These are phyloP conservation scores for Populus tomentosa DNA, from an alignment of 441 rosid species.

Conservation along the genomic window DNA sequence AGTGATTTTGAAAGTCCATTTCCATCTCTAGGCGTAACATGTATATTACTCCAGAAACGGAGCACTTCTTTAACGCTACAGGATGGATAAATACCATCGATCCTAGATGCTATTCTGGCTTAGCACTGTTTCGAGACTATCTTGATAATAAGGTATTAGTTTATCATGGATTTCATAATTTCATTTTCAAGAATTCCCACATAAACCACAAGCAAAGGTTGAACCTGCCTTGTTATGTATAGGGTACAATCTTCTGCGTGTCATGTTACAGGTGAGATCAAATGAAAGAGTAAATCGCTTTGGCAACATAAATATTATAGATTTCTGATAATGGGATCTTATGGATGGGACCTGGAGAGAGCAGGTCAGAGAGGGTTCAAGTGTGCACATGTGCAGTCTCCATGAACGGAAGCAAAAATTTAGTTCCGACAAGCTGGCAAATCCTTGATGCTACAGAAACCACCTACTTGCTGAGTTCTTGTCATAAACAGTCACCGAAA, in stretches of 20 bases:
- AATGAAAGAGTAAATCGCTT: not conserved
- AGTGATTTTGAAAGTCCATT: conserved; percentile 4
- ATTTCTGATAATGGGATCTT: not conserved
- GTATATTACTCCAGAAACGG: conserved; percentile 11
- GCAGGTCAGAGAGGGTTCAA: not conserved
- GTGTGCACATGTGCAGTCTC: not conserved
- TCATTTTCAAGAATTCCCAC: not conserved
- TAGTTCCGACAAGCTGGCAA: not conserved
- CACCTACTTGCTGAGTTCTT: conserved; percentile 24
- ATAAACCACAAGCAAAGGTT: not conserved
- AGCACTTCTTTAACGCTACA: conserved; percentile 9
- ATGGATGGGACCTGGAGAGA: not conserved
- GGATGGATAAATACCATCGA: not conserved
- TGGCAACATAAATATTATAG: not conserved
- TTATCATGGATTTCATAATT: not conserved
- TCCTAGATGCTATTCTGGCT: not conserved
- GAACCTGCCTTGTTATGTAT: not conserved
- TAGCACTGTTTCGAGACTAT: not conserved
- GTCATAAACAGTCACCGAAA: conserved; percentile 26
- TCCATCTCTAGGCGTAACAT: conserved; percentile 12
- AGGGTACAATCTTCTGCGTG: not conserved
- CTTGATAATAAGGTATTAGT: not conserved
- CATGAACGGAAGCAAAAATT: not conserved
- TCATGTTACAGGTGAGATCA: not conserved
- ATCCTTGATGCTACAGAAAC: not conserved